These are phyloP conservation scores for Podila verticillata DNA, from an alignment of 192 early-diverging fungal species.

Conservation along the genomic window DNA sequence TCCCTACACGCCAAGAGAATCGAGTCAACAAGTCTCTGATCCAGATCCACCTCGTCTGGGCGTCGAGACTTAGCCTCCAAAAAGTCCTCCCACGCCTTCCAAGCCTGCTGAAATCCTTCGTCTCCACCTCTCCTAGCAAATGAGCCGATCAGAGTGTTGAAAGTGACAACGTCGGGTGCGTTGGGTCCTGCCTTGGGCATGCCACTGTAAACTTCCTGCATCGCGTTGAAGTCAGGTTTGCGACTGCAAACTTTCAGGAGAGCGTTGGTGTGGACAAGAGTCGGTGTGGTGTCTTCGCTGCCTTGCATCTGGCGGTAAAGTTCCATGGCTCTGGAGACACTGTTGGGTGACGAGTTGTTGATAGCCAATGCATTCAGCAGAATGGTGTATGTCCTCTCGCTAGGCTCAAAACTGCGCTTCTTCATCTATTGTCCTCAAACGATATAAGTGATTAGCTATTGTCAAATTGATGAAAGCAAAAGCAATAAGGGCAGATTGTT, in stretches of 20 bases:
- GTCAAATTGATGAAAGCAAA: neutral
- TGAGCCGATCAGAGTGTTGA: conserved; percentile 40
- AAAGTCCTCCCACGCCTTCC: conserved; percentile 42
- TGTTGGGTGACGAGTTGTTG: conserved; percentile 33
- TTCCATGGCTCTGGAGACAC: conserved; percentile 27
- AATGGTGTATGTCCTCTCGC: conserved; percentile 36
- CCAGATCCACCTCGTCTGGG: conserved; percentile 30
- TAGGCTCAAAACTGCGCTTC: conserved; percentile 41
- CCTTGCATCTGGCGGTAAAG: conserved; percentile 33
- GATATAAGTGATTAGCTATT: neutral
- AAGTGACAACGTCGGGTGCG: conserved; percentile 45
- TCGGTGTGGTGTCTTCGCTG: conserved; percentile 8
- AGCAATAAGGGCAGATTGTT: neutral
- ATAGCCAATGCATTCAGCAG: conserved; percentile 48
- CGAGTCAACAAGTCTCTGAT: conserved; percentile 20
- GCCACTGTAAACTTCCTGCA: conserved; percentile 16
- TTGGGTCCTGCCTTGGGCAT: conserved; percentile 32
- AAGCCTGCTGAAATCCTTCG: conserved; percentile 36
- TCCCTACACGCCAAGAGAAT: conserved; percentile 30
- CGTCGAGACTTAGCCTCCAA: conserved; percentile 23
- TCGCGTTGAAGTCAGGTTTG: conserved; percentile 16
- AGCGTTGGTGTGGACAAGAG: conserved; percentile 39
- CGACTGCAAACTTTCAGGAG: conserved; percentile 53
- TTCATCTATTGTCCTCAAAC: conserved; percentile 31
- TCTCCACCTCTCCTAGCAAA: conserved; percentile 37